Percentiles rank a stretch among this genome's conserved stretches.
Conservation (phyloP, 225 moss, liverwort and hornwort genomes). For the Polytrichum formosum region DNA sequence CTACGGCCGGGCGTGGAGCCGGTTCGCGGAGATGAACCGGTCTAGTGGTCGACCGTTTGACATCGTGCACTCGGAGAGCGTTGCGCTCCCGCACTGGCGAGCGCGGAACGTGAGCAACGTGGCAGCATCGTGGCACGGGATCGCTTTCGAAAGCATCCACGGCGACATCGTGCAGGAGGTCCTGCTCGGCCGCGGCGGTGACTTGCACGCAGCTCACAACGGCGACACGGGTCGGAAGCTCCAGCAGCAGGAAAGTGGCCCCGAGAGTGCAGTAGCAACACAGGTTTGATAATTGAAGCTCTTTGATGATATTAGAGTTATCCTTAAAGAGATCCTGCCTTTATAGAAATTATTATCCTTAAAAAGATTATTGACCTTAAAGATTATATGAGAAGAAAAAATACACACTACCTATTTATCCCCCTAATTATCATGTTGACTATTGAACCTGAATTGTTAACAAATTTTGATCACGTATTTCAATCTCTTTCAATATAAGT, state of each 20-base stretch:
- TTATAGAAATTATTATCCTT: no score
- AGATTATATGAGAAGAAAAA: background rate
- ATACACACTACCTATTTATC: no score
- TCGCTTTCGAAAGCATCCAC: slow-evolving; percentile 68
- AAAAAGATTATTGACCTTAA: no score
- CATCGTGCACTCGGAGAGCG: slow-evolving; percentile 74
- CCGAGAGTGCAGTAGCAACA: slow-evolving; percentile 43
- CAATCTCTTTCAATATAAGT: no score
- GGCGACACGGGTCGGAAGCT: no score
- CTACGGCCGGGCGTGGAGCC: slow-evolving; percentile 30
- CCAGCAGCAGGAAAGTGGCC: slow-evolving; percentile 32
- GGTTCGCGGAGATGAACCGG: slow-evolving; percentile 21
- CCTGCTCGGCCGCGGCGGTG: slow-evolving; percentile 25
- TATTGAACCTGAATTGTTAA: no score
- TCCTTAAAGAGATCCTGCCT: no score
- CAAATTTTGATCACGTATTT: no score
- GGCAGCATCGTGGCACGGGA: slow-evolving; percentile 85
- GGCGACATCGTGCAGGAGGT: slow-evolving; percentile 28
- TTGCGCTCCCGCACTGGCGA: slow-evolving; percentile 61
- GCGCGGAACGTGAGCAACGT: slow-evolving; percentile 48
- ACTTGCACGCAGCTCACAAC: slow-evolving; percentile 11
- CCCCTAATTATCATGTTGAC: no score
- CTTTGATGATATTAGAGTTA: no score
- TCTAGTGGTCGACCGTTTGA: slow-evolving; percentile 33
- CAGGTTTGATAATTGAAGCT: no score